Evolutionary conservation across 2,329 filamentous ascomycete genomes (phyloP).

Genomic region (Fusarium brevicatenulatum): DNA sequence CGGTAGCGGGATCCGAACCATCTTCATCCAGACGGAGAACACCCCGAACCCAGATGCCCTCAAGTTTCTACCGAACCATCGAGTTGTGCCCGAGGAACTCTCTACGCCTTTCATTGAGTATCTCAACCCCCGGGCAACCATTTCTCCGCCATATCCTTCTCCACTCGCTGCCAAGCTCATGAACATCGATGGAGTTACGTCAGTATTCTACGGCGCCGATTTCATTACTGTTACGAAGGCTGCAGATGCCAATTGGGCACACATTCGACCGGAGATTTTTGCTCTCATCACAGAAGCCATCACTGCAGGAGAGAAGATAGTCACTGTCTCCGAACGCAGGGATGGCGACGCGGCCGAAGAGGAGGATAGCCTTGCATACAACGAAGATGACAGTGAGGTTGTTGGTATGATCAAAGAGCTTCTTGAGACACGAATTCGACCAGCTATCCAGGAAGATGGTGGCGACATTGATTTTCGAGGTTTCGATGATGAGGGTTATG

Average conservation of each 20-base stretch:
- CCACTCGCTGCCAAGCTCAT: constrained; percentile 90
- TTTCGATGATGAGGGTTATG: constrained; percentile 82
- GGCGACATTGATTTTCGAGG: constrained; percentile 96
- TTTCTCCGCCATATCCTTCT: constrained; percentile 89
- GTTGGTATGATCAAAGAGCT: constrained; percentile 99
- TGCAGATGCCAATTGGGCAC: constrained; percentile 88
- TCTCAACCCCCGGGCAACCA: constrained; percentile 85
- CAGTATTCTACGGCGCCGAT: constrained; percentile 92
- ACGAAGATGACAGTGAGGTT: constrained; percentile 92
- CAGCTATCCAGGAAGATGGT: constrained; percentile 96
- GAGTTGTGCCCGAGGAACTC: constrained; percentile 80
- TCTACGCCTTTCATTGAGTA: constrained; percentile 89
- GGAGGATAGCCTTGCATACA: constrained; percentile 80
- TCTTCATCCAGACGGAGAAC: constrained; percentile 97
- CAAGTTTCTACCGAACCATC: constrained; percentile 94
- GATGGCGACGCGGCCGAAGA: constrained; percentile 57
- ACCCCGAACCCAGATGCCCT: constrained; percentile 96
- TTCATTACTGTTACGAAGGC: constrained; percentile 98
- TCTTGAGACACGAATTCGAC: constrained; percentile 91
- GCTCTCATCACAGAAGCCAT: constrained; percentile 93
- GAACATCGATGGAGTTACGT: constrained; percentile 93
- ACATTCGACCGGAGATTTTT: constrained; percentile 95
- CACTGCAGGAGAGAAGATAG: constrained; percentile 82
- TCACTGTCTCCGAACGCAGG: constrained; percentile 74
- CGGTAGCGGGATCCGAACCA: constrained; percentile 68